Evolutionary conservation across 1,284 basidiomycete species (phyloP), one percentile per base, ranked within the genome.

Genomic region (Puccinia triticina): DNA sequence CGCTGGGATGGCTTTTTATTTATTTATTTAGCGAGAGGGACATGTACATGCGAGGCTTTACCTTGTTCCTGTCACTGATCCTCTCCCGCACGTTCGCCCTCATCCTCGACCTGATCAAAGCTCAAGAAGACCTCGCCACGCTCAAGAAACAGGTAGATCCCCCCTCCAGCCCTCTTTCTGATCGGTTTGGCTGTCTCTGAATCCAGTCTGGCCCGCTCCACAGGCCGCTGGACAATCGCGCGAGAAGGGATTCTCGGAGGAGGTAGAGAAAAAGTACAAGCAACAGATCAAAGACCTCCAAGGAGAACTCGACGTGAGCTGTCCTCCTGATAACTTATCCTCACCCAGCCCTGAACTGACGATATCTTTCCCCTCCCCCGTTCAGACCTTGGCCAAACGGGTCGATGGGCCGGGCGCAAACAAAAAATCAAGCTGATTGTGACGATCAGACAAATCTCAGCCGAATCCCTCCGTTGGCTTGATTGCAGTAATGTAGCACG

Each of bases 81-180:
- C 92, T 98, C 84, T 93, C 94, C 11, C 92, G 95, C 85, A 94
- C 93, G 5, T 96, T 96, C 89, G 93, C 92, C 88, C 93, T 98
- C 86, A 91, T 94, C 81, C 91, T 95, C 85, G 94, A 97, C 87
- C 92, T 97, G 83, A 93, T 97, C 85, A 91, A 94, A 85, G 91
- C 92, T 1, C 94, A 96, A 88, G 95, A 96, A 85, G 91, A 94
- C 86, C 94, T 94, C 86, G 91, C 91, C 43, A 91, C 93, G 84
- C 88, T 96, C 83, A 94, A 95, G 89, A 90, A 91, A 85, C 89
- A 90, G 84, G 91, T 90, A 84, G 83, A 89, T 88, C 26, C 14
- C 34, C 10, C 21, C 11, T 37, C 50, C 46, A 12, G 55, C 29
- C 4, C 21, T 12, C 75, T 43, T 77, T 12, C 14, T 40, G 18